Conservation (phyloP, 1,284 basidiomycete genomes). For the Sporisorium graminicola region DNA sequence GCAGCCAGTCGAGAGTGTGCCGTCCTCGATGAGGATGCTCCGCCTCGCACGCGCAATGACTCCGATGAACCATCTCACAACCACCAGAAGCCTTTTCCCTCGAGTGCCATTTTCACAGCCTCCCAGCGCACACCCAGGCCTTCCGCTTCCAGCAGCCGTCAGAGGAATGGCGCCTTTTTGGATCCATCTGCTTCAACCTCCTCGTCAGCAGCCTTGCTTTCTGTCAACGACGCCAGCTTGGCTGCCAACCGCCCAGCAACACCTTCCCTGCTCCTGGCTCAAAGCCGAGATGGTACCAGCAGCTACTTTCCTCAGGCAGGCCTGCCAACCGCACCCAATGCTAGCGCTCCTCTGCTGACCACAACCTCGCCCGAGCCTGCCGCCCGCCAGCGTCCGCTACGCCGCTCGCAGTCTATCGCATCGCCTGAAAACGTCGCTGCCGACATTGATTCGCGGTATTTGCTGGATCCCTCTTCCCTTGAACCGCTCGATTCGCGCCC, state of each 20-base stretch:
- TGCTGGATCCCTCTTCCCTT: conserved; percentile 31
- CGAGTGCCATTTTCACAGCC: conserved; percentile 23
- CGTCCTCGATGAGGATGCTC: conserved; percentile 21
- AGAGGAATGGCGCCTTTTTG: not conserved
- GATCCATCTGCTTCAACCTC: not conserved
- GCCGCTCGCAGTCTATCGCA: conserved; percentile 38
- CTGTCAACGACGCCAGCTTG: conserved; percentile 6
- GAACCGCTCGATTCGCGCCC: conserved; percentile 45
- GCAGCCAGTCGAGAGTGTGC: conserved; percentile 27
- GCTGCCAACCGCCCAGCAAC: conserved; percentile 32
- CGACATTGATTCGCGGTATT: conserved; percentile 18
- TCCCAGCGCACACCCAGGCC: conserved; percentile 14
- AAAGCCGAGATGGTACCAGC: conserved; percentile 10
- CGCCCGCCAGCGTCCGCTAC: conserved; percentile 13
- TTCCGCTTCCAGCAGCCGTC: conserved; percentile 8
- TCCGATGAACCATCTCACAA: conserved; percentile 6
- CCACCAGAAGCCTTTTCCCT: conserved; percentile 20
- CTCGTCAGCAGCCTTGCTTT: conserved; percentile 8
- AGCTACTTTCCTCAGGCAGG: conserved; percentile 19
- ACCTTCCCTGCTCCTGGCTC: conserved; percentile 35
- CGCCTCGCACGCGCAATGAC: conserved; percentile 11
- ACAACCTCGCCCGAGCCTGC: not conserved
- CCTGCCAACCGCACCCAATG: conserved; percentile 5
- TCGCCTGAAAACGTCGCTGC: conserved; percentile 45
- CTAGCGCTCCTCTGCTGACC: conserved; percentile 23